Evolutionary conservation across 805 yeast species (phyloP).

Genomic region (Spathaspora hagerdaliae): DNA sequence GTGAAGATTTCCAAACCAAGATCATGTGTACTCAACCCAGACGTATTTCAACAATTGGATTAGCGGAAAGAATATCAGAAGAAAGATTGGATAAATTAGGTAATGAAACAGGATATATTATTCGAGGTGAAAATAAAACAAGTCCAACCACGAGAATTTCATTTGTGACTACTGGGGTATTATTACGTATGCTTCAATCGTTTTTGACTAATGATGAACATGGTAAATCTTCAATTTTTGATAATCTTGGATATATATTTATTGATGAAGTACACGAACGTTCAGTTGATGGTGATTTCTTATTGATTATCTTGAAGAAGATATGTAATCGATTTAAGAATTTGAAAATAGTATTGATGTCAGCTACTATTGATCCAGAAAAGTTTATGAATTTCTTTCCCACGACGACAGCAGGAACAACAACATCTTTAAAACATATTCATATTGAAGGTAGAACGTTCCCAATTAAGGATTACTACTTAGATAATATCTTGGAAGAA

Average conservation of each 20-base stretch:
- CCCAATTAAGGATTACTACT: constrained; percentile 75
- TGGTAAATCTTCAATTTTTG: constrained; percentile 35
- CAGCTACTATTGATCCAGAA: constrained; percentile 82
- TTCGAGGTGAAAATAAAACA: constrained; percentile 83
- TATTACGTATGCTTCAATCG: constrained; percentile 76
- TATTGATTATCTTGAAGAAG: constrained; percentile 70
- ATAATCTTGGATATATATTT: constrained; percentile 63
- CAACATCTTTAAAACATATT: constrained; percentile 48
- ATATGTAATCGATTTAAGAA: constrained; percentile 48
- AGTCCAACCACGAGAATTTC: constrained; percentile 61
- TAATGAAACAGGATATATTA: constrained; percentile 80
- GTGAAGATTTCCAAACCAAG: constrained; percentile 48
- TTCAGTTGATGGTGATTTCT: constrained; percentile 84
- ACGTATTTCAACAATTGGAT: constrained; percentile 90
- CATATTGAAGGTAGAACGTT: constrained; percentile 93
- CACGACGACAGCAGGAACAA: constrained; percentile 6
- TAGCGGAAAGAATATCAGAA: constrained; percentile 87
- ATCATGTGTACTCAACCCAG: constrained; percentile 94
- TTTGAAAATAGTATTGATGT: constrained; percentile 77
- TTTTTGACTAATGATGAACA: constrained; percentile 24
- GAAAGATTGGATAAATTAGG: constrained; percentile 70
- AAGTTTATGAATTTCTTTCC: constrained; percentile 64
- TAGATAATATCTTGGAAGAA: constrained; percentile 59
- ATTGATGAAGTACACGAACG: constrained; percentile 98
- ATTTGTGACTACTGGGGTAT: constrained; percentile 90